Base-by-base conservation (phyloP, 768 basidiomycete species). In the Boletus reticuloceps region DNA sequence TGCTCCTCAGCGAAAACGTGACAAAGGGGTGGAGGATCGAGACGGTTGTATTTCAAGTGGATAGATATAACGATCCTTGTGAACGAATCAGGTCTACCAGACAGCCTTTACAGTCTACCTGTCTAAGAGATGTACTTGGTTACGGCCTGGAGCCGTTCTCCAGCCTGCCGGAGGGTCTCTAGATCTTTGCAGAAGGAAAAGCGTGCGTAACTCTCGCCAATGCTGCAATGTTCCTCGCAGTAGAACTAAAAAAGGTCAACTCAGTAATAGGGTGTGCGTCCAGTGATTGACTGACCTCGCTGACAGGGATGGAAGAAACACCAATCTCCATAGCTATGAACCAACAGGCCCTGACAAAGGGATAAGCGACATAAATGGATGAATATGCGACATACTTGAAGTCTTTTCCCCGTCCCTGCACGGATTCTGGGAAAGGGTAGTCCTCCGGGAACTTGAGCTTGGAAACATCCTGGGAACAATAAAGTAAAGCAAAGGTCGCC, bases 121-220 rank as follows among this genome's bases (percentile, higher is more conserved):
- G 14, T 36, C 34, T 36, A 36, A 36, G 34, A 53, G 34, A 86
- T 72, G 72, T 80, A 96, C 52, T 91, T 82, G 65, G 81, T 83
- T 60, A 99, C 74, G 22, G 75, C 76, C 69, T 87, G 79, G 19
- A 99, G 75, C n/a, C 92, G 82, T 64, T 90, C 86, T 22, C 85
- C 87, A n/a, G 97, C 97, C 20, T 74, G 76, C 56, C 76, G 80
- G 16, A 99, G 79, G 0, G 93, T 96, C 40, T 91, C 91, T 19
- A 85, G 59, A 64, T 98, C 96, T 69, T 99, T 99, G 79, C 97
- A 98, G 78, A 97, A 94, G 1, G 94, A 88, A 69, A 98, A 98
- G 53, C 93, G 83, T 20, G 82, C 85, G 66, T 87, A 96, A 45
- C 77, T 85, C 70, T 96, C 94, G 27, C 95, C 95, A 51, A 97